Percentiles rank a stretch among this genome's conserved stretches.
phyloP scores from a whole-genome alignment of 306 rosid species.

The Vigna mungo region DNA sequence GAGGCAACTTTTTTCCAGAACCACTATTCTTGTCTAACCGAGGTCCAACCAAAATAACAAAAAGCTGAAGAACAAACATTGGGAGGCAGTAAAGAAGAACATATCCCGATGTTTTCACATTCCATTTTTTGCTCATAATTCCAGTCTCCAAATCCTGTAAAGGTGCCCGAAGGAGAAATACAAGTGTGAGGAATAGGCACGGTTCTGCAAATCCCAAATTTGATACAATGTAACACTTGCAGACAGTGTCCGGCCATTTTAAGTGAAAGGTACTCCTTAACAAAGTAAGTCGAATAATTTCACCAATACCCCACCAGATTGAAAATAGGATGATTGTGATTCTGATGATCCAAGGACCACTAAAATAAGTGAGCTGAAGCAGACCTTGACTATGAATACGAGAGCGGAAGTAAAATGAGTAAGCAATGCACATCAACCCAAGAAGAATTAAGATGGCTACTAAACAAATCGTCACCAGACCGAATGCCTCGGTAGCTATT shows the following conservation, averaged over 20 bases:
- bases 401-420: slow-evolving; percentile 90
- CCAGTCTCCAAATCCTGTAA: slow-evolving; percentile 81
- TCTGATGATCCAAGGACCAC: slow-evolving; percentile 98
- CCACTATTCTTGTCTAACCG: slow-evolving; percentile 53
- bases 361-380: slow-evolving; percentile 80
- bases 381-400: slow-evolving; percentile 69
- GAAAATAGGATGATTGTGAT: slow-evolving; percentile 76
- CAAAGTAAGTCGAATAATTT: slow-evolving; percentile 75
- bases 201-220: slow-evolving; percentile 99
- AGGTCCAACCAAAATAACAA: slow-evolving; percentile 77
- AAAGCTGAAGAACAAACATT: slow-evolving; percentile 80
- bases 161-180: slow-evolving; percentile 93
- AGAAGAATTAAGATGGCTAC: slow-evolving; percentile 86
- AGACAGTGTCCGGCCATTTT: slow-evolving; percentile 84
- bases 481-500: slow-evolving; percentile 95
- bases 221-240: slow-evolving; percentile 95
- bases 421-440: slow-evolving; percentile 78
- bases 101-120: slow-evolving; percentile 73
- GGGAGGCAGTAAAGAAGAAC: slow-evolving; percentile 88
- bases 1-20: slow-evolving; percentile 58
- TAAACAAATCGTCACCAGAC: slow-evolving; percentile 94
- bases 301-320: slow-evolving; percentile 98
- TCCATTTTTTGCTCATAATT: slow-evolving; percentile 81
- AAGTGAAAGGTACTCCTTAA: slow-evolving; percentile 65
- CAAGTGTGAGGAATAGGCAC: slow-evolving; percentile 90